Evolutionary conservation across 768 basidiomycete species (phyloP), one percentile per base, ranked within the genome.

Genomic region (Neoboletus subvelutipes): DNA sequence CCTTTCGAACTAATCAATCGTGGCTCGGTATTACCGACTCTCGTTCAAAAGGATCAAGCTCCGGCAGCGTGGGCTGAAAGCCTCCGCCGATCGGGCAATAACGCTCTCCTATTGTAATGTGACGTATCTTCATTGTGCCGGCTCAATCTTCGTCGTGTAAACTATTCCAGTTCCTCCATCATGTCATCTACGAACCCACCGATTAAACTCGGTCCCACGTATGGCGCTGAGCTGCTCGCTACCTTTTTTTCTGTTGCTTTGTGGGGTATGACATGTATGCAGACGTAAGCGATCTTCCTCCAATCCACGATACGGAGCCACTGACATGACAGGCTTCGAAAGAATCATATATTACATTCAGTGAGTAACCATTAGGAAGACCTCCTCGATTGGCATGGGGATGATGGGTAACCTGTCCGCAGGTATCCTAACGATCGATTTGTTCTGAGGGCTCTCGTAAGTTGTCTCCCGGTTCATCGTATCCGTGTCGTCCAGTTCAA

Each of bases 191-290:
- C 26, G 24, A 22, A 33, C 6, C 33, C 40, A 31, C 11, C 28
- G 1, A 28, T 57, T n/a, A 26, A 20, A 10, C 58, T 58, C 7
- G 56, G 56, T 17, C 40, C 56, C 24, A 52, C 36, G 2, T 48
- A 60, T 43, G 60, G 59, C 24, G 58, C 45, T 29, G 58, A 60
- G 49, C 52, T 62, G n/a, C 40, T 53, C 22, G 55, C 51, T 17
- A 29, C 59, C 4, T 61, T 39, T 18, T 10, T 52, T 15, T 43
- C 50, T 40, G 46, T 61, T 15, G 59, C 59, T 13, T 41, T 62
- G 26, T 61, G 61, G 61, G 54, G 59, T 8, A 61, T 37, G 17
- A 42, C 60, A 26, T 56, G 58, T 43, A 56, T 55, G 58, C 49
- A 56, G 45, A 60, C 60, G 54, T 60, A 31, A 20, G 54, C 26